Evolutionary conservation across 345 rosid species (phyloP), one percentile per base, ranked within the genome.

Genomic region (Brassica nigra): DNA sequence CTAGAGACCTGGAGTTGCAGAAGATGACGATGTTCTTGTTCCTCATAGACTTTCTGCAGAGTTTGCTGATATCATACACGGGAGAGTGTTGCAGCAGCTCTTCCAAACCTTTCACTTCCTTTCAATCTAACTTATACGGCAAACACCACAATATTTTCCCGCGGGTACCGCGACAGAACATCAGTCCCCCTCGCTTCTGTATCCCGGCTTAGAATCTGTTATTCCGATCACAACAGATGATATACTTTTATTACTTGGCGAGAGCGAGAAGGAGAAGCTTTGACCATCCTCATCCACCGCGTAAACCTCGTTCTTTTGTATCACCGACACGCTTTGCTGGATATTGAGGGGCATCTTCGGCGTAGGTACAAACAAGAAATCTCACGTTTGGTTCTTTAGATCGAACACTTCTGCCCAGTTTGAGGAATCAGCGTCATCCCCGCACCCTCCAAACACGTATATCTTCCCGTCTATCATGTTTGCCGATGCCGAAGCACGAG

Each of bases 81-180:
- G 15, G 68, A 36, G 8, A 36, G 39, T 36, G 39, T 36, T 36
- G 39, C 39, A 36, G 39, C 28, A 70, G 74, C n/a, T 55, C 30
- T 70, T 70, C 9, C 47, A 70, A 55, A 55, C 64, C 64, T 30
- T 70, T 70, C 1, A 70, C 74, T 55, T 70, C 74, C 74, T 70
- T 33, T 64, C 63, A 55, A 33, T 9, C 5, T 15, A 31, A 29
- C 6, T 70, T 47, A 33, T 31, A 8, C 3, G 74, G 49, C 5
- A 5, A 16, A 55, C 64, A 33, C 64, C 74, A 70, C 3, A 55
- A 3, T 55, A 70, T 55, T 11, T 10, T 70, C 66, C 75, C 66
- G 52, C 66, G 7, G 20, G 11, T 0, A 3, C 7, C 54, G 11
- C 12, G 75, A 2, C 34, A 71, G 34, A 33, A 58, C 3, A 71